Evolutionary conservation across 768 basidiomycete species (phyloP).

Genomic region (Auricularia sp.): DNA sequence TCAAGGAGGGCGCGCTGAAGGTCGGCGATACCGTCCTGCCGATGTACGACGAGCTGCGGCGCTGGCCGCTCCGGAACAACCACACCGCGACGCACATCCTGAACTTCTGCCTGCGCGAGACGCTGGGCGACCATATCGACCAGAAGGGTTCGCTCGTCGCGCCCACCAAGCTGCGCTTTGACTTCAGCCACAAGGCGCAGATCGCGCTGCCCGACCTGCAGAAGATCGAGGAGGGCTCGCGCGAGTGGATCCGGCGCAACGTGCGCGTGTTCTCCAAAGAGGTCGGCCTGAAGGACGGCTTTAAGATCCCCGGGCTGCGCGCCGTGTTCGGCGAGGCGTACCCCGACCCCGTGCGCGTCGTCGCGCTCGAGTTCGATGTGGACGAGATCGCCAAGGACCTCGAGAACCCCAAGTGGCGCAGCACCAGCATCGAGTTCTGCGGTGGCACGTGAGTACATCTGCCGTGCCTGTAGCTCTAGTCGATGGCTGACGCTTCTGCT

Average conservation of each 20-base stretch:
- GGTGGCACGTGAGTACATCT: conserved; percentile 76
- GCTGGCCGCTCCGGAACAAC: conserved; percentile 94
- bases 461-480: no score
- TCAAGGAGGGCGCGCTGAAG: conserved; percentile 78
- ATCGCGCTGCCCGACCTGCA: conserved; percentile 65
- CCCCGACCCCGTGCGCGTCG: conserved; percentile 94
- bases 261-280: conserved; percentile 86
- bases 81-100: conserved; percentile 98
- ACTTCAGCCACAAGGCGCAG: conserved; percentile 92
- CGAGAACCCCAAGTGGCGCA: conserved; percentile 82
- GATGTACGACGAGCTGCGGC: conserved; percentile 90
- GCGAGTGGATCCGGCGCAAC: conserved; percentile 85
- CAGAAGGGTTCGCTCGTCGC: conserved; percentile 98
- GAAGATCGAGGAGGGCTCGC: conserved; percentile 74
- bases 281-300: conserved; percentile 62
- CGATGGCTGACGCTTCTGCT: background rate
- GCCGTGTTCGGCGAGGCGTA: conserved; percentile 98
- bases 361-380: conserved; percentile 78
- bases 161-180: conserved; percentile 90
- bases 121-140: conserved; percentile 94
- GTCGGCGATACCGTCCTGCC: conserved; percentile 77
- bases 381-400: conserved; percentile 81
- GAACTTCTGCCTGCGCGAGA: conserved; percentile 85
- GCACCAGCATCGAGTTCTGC: conserved; percentile 92
- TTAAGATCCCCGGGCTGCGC: conserved; percentile 83